These are phyloP conservation scores for Fusarium agapanthi DNA, from an alignment of 2,329 filamentous ascomycete genomes.

Conservation along the genomic window DNA sequence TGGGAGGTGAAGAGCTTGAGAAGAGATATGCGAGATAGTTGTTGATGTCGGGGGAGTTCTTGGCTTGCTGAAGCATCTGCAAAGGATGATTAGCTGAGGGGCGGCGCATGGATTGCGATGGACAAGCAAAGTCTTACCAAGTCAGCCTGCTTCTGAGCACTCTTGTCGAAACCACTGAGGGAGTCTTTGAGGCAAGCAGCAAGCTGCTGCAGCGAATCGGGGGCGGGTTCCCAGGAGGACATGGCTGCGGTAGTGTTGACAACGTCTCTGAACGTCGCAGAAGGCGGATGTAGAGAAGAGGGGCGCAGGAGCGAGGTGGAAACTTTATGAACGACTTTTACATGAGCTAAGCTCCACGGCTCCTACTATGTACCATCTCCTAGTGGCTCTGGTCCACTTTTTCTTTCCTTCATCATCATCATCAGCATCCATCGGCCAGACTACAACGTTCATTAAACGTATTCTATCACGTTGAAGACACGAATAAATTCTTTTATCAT, in stretches of 20 bases:
- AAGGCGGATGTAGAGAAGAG: constrained; percentile 25
- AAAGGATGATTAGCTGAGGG: constrained; percentile 33
- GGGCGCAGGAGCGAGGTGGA: constrained; percentile 23
- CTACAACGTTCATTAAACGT: no score
- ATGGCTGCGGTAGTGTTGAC: constrained; percentile 60
- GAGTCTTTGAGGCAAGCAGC: constrained; percentile 91
- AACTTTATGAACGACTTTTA: constrained; percentile 33
- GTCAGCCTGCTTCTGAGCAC: constrained; percentile 88
- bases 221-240: constrained; percentile 91
- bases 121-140: constrained; percentile 63
- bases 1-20: constrained; percentile 72
- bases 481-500: no score
- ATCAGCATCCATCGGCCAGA: no score
- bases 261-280: constrained; percentile 26
- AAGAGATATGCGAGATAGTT: constrained; percentile 96
- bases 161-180: constrained; percentile 82
- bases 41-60: constrained; percentile 89
- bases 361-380: no score
- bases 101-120: constrained; percentile 21
- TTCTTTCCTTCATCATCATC: no score
- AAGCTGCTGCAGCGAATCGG: constrained; percentile 88
- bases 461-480: no score
- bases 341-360: constrained; percentile 41
- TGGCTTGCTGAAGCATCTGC: constrained; percentile 93
- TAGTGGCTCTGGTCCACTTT: no score